Evolutionary conservation across 106 monocot genomes (phyloP).

Genomic region (Agapanthus africanus): DNA sequence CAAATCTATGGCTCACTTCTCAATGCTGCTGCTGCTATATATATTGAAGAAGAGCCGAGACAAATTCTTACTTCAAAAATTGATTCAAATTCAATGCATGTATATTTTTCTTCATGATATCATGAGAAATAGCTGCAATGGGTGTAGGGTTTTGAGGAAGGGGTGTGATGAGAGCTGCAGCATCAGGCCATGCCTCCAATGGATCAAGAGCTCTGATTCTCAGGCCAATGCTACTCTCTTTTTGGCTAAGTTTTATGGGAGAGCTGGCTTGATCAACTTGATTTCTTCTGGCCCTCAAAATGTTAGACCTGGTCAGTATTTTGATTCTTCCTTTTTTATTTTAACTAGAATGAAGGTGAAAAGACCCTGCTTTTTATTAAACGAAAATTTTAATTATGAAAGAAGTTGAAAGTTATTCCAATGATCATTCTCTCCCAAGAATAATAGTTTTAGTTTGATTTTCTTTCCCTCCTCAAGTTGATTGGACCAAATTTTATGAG

Average conservation of each 20-base stretch:
- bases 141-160: conserved; percentile 14
- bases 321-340: neutral
- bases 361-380: no score
- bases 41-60: no score
- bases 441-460: neutral
- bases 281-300: conserved; percentile 7
- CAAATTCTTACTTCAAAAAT: no score
- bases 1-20: no score
- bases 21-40: no score
- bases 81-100: no score
- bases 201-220: conserved; percentile 9
- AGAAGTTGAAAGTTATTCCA: no score
- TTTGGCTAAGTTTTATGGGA: conserved; percentile 19
- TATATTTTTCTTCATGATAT: no score
- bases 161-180: conserved; percentile 7
- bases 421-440: neutral
- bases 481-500: no score
- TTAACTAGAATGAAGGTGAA: no score
- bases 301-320: conserved; percentile 1
- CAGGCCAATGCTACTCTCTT: conserved; percentile 15
- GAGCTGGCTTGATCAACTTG: conserved; percentile 13
- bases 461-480: no score
- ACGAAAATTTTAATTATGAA: no score
- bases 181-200: conserved; percentile 14
- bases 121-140: conserved; percentile 20